phyloP scores from a whole-genome alignment of 2,329 filamentous ascomycete species.

The Trichoderma atroviride region DNA sequence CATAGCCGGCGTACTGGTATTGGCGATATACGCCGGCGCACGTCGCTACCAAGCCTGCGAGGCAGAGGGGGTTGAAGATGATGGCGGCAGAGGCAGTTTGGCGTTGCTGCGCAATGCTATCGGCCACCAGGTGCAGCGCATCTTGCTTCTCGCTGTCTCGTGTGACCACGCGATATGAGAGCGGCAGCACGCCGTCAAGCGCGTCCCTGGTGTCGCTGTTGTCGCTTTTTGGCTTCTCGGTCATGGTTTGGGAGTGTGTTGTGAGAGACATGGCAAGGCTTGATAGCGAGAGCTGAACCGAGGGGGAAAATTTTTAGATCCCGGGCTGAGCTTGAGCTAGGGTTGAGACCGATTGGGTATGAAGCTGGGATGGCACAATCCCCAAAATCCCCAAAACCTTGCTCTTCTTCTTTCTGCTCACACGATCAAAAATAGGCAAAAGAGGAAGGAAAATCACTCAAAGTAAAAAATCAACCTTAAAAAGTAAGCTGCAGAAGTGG shows the following conservation, averaged over 20 bases:
- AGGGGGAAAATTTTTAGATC: neutral
- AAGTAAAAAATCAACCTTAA: constrained; percentile 22
- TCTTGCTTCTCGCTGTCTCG: constrained; percentile 61
- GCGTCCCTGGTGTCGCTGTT: constrained; percentile 6
- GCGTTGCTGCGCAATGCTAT: constrained; percentile 81
- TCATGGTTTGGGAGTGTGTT: constrained; percentile 27
- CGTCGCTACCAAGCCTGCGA: constrained; percentile 49
- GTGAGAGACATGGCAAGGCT: constrained; percentile 27
- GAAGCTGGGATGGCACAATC: neutral
- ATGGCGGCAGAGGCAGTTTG: constrained; percentile 66
- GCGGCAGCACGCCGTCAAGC: constrained; percentile 53
- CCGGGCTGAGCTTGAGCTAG: neutral
- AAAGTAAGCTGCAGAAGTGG: constrained; percentile 5
- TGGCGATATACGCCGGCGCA: constrained; percentile 48
- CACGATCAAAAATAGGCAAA: neutral
- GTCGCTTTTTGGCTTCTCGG: constrained; percentile 7
- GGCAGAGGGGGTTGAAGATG: constrained; percentile 61
- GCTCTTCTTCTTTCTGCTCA: neutral
- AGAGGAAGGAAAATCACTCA: neutral
- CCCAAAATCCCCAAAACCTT: neutral
- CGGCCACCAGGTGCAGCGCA: constrained; percentile 73
- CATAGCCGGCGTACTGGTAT: constrained; percentile 39
- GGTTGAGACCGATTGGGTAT: neutral
- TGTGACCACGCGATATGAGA: constrained; percentile 60
- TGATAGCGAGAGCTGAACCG: neutral